phyloP scores from a whole-genome alignment of 2,329 filamentous ascomycete genomes.

The Pseudogymnoascus sp. region DNA sequence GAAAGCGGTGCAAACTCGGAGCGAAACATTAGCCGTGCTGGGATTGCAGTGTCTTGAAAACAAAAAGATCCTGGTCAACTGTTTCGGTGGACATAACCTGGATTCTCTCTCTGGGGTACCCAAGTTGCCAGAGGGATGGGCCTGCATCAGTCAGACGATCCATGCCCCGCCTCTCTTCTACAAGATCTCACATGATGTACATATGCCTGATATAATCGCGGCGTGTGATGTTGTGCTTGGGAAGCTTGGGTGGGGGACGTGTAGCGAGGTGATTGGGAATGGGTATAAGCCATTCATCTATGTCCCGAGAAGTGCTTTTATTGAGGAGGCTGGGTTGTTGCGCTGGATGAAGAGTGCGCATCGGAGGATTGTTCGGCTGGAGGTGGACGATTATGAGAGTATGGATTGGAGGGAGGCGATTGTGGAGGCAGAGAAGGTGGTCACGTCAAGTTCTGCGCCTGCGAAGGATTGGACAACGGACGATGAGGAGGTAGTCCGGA shows the following conservation, averaged over 20 bases:
- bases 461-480: constrained; percentile 10
- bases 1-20: constrained; percentile 12
- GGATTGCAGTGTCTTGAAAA: constrained; percentile 9
- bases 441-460: not conserved
- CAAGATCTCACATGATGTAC: constrained; percentile 14
- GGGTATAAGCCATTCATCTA: constrained; percentile 15
- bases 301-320: constrained; percentile 15
- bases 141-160: constrained; percentile 16
- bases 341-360: constrained; percentile 16
- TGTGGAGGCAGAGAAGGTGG: constrained; percentile 12
- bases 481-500: constrained; percentile 11
- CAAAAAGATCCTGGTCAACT: constrained; percentile 13
- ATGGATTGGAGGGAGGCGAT: constrained; percentile 9
- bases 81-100: constrained; percentile 11
- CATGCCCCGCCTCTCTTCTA: constrained; percentile 15
- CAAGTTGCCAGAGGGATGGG: constrained; percentile 16
- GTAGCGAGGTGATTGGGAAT: constrained; percentile 17
- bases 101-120: constrained; percentile 12
- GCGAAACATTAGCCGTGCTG: constrained; percentile 1
- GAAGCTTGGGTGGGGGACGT: constrained; percentile 17
- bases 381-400: constrained; percentile 14
- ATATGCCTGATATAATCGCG: constrained; percentile 16
- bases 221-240: constrained; percentile 17
- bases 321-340: constrained; percentile 16
- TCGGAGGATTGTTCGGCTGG: constrained; percentile 13